Evolutionary conservation across 306 rosid genomes (phyloP).

Genomic region (Fagus crenata): DNA sequence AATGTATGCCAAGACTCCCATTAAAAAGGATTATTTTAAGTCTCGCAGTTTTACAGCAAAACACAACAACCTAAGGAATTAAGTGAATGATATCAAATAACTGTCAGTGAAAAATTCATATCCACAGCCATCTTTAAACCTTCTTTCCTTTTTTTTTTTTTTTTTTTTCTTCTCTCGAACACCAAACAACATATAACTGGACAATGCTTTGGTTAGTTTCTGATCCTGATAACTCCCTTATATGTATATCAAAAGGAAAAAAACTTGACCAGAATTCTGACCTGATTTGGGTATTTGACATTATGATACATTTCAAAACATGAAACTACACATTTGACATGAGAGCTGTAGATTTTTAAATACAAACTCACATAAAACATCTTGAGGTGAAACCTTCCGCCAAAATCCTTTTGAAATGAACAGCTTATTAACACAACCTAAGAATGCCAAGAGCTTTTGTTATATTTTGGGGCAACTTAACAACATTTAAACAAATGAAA

Average conservation of each 20-base stretch:
- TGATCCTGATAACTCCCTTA: neutral
- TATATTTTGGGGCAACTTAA: constrained; percentile 15
- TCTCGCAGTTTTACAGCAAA: neutral
- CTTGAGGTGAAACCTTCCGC: constrained; percentile 39
- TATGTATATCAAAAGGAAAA: neutral
- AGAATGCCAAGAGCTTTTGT: constrained; percentile 26
- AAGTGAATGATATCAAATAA: neutral
- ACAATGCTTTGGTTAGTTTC: neutral
- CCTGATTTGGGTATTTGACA: neutral
- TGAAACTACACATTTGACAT: neutral
- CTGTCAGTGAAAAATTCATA: neutral
- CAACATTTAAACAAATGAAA: constrained; percentile 13
- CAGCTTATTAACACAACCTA: constrained; percentile 57
- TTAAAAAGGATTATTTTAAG: neutral
- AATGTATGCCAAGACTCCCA: neutral
- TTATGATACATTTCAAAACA: neutral
- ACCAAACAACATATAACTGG: neutral
- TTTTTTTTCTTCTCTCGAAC: neutral
- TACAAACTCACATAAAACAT: constrained; percentile 63
- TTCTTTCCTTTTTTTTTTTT: neutral
- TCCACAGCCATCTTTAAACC: neutral
- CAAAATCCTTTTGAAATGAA: constrained; percentile 54
- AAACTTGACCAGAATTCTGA: neutral
- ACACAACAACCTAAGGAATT: neutral
- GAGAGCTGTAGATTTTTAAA: constrained; percentile 11